A percentile compares a stretch with the other conserved stretches of the same genome.
Conservation (phyloP, 2,329 filamentous ascomycete genomes). For the Pseudocercospora vitis region DNA sequence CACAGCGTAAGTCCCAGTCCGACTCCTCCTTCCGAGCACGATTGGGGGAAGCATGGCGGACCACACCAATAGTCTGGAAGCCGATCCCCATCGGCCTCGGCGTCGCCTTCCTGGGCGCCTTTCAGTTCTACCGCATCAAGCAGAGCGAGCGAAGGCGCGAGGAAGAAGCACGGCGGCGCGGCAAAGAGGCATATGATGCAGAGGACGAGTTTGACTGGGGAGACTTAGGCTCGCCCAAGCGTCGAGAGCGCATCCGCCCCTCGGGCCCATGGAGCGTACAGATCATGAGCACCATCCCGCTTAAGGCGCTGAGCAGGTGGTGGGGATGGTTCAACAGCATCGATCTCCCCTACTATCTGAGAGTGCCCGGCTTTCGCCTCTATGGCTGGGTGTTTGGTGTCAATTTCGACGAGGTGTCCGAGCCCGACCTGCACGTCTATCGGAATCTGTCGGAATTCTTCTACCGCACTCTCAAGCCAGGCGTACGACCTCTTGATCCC, state of each 20-base stretch:
- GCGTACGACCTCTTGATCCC: constrained; percentile 78
- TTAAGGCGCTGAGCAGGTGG: constrained; percentile 84
- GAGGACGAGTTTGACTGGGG: constrained; percentile 42
- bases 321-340: constrained; percentile 94
- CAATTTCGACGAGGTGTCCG: constrained; percentile 80
- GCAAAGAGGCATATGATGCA: constrained; percentile 41
- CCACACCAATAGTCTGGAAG: constrained; percentile 79
- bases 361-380: constrained; percentile 85
- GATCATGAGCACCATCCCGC: constrained; percentile 86
- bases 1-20: constrained; percentile 27
- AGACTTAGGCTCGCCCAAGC: constrained; percentile 47
- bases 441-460: constrained; percentile 96
- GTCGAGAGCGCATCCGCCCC: constrained; percentile 66
- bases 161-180: constrained; percentile 46
- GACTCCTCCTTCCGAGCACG: constrained; percentile 58
- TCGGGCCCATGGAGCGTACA: constrained; percentile 91
- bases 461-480: constrained; percentile 90
- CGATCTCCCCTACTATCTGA: constrained; percentile 81
- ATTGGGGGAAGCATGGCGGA: constrained; percentile 58
- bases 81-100: constrained; percentile 85
- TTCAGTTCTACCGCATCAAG: constrained; percentile 79
- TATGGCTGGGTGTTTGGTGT: constrained; percentile 93
- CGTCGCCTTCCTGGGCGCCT: constrained; percentile 76
- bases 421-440: constrained; percentile 84
- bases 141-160: constrained; percentile 47